phyloP scores from a whole-genome alignment of 352 stramenopile genomes.

The Pythium rishiriense region DNA sequence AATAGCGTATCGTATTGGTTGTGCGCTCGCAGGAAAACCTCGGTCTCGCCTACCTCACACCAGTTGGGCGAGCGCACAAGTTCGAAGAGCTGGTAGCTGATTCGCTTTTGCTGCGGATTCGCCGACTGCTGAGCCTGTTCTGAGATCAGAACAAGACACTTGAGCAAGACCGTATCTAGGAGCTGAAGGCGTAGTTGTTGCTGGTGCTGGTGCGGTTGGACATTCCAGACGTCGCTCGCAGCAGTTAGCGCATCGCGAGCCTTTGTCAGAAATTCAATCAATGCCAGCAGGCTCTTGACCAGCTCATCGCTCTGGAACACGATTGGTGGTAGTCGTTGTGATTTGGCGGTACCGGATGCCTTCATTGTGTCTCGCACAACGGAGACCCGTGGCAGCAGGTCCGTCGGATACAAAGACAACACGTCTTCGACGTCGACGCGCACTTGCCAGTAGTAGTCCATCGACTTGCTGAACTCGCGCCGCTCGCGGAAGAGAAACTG shows the following conservation, averaged over 20 bases:
- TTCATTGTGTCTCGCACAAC: slow-evolving; percentile 11
- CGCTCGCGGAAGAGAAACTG: slow-evolving; percentile 50
- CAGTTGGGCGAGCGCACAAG: slow-evolving; percentile 56
- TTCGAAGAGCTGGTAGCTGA: slow-evolving; percentile 49
- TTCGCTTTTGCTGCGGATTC: slow-evolving; percentile 31
- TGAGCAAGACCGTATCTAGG: slow-evolving; percentile 81
- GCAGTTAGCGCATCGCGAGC: slow-evolving; percentile 29
- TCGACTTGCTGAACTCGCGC: slow-evolving; percentile 43
- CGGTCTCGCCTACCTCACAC: slow-evolving; percentile 72
- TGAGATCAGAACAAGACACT: slow-evolving; percentile 72
- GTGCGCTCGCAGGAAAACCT: slow-evolving; percentile 79
- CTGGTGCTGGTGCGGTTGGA: slow-evolving; percentile 15
- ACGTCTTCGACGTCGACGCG: slow-evolving; percentile 58
- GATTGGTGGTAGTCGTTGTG: not conserved
- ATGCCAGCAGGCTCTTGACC: slow-evolving; percentile 48
- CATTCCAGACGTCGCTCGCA: not conserved
- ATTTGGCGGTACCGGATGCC: not conserved
- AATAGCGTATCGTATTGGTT: slow-evolving; percentile 58
- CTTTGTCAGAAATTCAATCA: slow-evolving; percentile 54
- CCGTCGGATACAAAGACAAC: slow-evolving; percentile 62
- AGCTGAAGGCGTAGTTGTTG: slow-evolving; percentile 39
- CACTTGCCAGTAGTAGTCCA: slow-evolving; percentile 62
- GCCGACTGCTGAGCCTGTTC: slow-evolving; percentile 31
- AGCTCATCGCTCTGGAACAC: slow-evolving; percentile 48
- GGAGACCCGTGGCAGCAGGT: slow-evolving; percentile 61